phyloP scores from a whole-genome alignment of 208 protist species.

The Acanthamoeba divionensis region DNA sequence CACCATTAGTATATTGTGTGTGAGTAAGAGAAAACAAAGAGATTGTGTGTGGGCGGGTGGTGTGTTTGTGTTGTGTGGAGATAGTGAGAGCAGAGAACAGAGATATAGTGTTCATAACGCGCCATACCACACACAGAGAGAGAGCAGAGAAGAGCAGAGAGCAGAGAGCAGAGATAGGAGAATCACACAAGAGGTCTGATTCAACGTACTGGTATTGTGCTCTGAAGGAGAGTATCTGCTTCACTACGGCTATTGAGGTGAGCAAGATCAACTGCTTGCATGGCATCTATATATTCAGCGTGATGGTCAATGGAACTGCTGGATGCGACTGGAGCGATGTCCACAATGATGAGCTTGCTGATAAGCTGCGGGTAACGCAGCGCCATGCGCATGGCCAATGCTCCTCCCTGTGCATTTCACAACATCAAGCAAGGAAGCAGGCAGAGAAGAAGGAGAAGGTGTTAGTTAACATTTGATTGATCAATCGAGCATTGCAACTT shows the following conservation, averaged over 20 bases:
- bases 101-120: too few species aligned
- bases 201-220: too few species aligned
- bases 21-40: too few species aligned
- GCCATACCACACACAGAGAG: too few species aligned
- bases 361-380: constrained; percentile 26
- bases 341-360: constrained; percentile 1
- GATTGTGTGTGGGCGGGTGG: too few species aligned
- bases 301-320: not conserved
- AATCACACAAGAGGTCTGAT: too few species aligned
- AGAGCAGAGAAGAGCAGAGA: too few species aligned
- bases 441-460: not conserved
- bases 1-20: too few species aligned
- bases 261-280: constrained; percentile 2
- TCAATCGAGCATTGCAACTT: not conserved
- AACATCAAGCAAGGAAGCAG: not conserved
- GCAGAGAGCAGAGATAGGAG: too few species aligned
- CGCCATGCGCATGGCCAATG: constrained; percentile 50
- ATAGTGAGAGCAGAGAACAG: too few species aligned
- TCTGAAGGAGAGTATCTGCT: not conserved
- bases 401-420: not conserved
- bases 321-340: not conserved
- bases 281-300: not conserved
- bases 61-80: too few species aligned
- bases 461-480: not conserved
- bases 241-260: not conserved